Evolutionary conservation across 2,329 filamentous ascomycete genomes (phyloP).

Genomic region (Fusarium hostae): DNA sequence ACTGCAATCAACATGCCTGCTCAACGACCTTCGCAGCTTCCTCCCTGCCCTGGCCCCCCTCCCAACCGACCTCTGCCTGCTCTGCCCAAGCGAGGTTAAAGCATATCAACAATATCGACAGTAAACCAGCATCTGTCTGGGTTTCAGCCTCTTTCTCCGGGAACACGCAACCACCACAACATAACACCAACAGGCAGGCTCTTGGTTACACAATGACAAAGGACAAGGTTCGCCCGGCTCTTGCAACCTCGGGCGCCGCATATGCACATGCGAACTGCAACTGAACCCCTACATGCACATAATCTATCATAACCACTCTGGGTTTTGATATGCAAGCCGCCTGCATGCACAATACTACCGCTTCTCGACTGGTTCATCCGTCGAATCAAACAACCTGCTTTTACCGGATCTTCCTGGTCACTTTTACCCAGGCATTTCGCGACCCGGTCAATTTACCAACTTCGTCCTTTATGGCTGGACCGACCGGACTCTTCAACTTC

Average conservation of each 20-base stretch:
- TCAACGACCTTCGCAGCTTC: conserved; percentile 72
- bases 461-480: conserved; percentile 43
- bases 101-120: conserved; percentile 22
- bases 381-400: conserved; percentile 40
- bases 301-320: conserved; percentile 32
- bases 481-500: conserved; percentile 41
- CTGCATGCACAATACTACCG: conserved; percentile 10
- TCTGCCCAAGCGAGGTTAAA: conserved; percentile 69
- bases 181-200: conserved; percentile 6
- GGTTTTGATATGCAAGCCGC: conserved; percentile 34
- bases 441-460: conserved; percentile 15
- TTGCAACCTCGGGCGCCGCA: conserved; percentile 33
- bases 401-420: conserved; percentile 30
- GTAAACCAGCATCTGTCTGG: conserved; percentile 5
- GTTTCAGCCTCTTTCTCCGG: conserved; percentile 20
- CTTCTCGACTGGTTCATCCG: conserved; percentile 8
- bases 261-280: conserved; percentile 39
- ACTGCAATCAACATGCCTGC: conserved; percentile 59
- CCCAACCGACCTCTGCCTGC: conserved; percentile 73
- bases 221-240: conserved; percentile 36
- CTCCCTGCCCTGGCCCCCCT: conserved; percentile 74
- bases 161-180: conserved; percentile 3
- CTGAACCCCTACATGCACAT: conserved; percentile 36
- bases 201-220: conserved; percentile 34
- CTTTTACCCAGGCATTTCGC: conserved; percentile 13